Conservation (phyloP, 2,329 filamentous ascomycete species). For the Alternaria infectoria region DNA sequence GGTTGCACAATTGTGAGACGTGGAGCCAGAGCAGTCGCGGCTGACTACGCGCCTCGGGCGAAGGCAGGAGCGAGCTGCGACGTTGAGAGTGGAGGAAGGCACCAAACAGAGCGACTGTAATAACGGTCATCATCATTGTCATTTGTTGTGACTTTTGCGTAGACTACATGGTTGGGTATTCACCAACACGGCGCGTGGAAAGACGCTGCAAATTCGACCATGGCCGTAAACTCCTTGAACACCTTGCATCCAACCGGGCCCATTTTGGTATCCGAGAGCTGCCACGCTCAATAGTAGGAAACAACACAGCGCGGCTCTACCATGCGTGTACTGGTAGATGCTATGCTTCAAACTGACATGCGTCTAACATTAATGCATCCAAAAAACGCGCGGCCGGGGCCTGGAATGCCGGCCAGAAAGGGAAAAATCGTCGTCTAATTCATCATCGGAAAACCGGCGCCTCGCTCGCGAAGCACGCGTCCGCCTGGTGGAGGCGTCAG, state of each 20-base stretch:
- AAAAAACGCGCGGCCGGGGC: conserved; percentile 25
- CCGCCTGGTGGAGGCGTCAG: conserved; percentile 42
- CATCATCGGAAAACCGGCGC: conserved; percentile 34
- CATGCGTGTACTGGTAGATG: conserved; percentile 25
- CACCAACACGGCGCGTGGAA: conserved; percentile 16
- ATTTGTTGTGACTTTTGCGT: conserved; percentile 39
- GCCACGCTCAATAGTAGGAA: conserved; percentile 32
- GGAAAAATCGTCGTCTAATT: conserved; percentile 32
- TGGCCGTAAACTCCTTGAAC: conserved; percentile 33
- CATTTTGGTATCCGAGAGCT: conserved; percentile 42
- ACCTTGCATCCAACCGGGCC: conserved; percentile 39
- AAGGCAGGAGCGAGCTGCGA: neutral
- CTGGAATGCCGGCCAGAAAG: conserved; percentile 34
- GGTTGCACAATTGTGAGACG: conserved; percentile 4
- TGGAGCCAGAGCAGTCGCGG: conserved; percentile 11
- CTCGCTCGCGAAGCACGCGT: conserved; percentile 46
- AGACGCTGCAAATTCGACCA: conserved; percentile 39
- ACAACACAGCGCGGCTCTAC: conserved; percentile 28
- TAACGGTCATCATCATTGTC: conserved; percentile 18
- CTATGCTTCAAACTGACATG: conserved; percentile 35
- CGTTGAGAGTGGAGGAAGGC: neutral
- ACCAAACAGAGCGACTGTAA: conserved; percentile 1
- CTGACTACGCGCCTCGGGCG: neutral
- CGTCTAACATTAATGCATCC: conserved; percentile 46
- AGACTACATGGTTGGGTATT: conserved; percentile 43